Percentiles rank a stretch among this genome's conserved stretches.
phyloP scores from a whole-genome alignment of 371 early-diverging fungal species.

The Mucor irregularis region DNA sequence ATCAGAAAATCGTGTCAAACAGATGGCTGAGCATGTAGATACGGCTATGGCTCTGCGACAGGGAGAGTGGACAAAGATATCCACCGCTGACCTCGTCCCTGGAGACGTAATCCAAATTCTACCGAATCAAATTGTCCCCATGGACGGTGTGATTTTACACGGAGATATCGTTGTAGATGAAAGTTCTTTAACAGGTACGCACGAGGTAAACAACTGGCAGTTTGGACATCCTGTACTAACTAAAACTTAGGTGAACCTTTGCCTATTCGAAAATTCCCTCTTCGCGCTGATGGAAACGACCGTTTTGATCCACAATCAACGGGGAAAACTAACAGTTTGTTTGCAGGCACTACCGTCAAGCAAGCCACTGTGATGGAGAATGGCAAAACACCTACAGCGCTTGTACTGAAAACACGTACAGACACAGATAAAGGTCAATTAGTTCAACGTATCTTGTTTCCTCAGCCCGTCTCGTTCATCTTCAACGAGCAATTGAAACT shows the following conservation, averaged over 20 bases:
- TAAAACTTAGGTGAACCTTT: conserved; percentile 53
- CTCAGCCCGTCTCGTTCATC: conserved; percentile 67
- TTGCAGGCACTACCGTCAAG: conserved; percentile 42
- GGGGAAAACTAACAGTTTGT: conserved; percentile 33
- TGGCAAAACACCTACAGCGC: conserved; percentile 15
- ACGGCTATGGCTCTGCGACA: conserved; percentile 50
- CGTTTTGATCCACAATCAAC: conserved; percentile 23
- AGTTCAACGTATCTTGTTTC: conserved; percentile 78
- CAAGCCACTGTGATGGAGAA: conserved; percentile 14
- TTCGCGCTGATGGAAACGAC: conserved; percentile 5
- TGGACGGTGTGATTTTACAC: conserved; percentile 62
- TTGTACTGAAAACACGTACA: conserved; percentile 78
- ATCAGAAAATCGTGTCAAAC: conserved; percentile 61
- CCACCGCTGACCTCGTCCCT: conserved; percentile 60
- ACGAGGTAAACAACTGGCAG: no score
- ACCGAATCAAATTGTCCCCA: conserved; percentile 48
- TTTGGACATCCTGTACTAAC: no score
- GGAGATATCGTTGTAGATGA: conserved; percentile 74
- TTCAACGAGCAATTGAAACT: conserved; percentile 75
- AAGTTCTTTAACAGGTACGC: conserved; percentile 55
- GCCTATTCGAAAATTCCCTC: conserved; percentile 53
- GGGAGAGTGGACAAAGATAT: conserved; percentile 42
- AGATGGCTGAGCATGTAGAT: conserved; percentile 58
- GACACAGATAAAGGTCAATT: conserved; percentile 80
- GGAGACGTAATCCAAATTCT: conserved; percentile 64